phyloP scores from a whole-genome alignment of 2,329 filamentous ascomycete genomes.

The Magnaporthiopsis incrustans region DNA sequence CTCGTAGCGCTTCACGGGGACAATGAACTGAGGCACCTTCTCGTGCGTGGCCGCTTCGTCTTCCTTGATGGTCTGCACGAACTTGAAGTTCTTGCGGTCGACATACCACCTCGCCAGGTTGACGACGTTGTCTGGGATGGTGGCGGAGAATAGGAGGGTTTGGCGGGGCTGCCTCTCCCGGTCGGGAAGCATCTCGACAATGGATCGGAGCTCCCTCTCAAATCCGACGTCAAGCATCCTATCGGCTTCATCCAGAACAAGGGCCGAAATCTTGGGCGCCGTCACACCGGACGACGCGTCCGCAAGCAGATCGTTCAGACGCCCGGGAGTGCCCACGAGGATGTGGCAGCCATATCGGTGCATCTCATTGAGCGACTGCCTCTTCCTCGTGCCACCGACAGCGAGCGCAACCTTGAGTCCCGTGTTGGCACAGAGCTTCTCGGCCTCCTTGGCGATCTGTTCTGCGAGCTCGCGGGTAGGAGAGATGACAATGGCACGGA shows the following conservation, averaged over 20 bases:
- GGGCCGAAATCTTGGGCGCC: slow-evolving; percentile 72
- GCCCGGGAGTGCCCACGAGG: slow-evolving; percentile 83
- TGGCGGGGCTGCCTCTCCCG: slow-evolving; percentile 61
- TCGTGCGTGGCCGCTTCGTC: slow-evolving; percentile 82
- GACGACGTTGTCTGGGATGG: slow-evolving; percentile 78
- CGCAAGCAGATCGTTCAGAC: slow-evolving; percentile 71
- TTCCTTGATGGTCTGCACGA: slow-evolving; percentile 77
- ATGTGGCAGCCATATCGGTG: slow-evolving; percentile 75
- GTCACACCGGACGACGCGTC: slow-evolving; percentile 56
- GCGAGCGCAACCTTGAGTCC: slow-evolving; percentile 63
- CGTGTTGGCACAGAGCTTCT: slow-evolving; percentile 55
- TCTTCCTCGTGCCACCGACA: slow-evolving; percentile 87
- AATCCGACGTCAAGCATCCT: slow-evolving; percentile 97
- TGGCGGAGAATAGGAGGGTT: slow-evolving; percentile 92
- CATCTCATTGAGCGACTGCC: slow-evolving; percentile 56
- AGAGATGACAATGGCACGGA: slow-evolving; percentile 65
- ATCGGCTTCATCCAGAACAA: slow-evolving; percentile 95
- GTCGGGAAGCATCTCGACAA: slow-evolving; percentile 55
- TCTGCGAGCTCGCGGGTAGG: slow-evolving; percentile 75
- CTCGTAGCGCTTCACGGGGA: slow-evolving; percentile 59
- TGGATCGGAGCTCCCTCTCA: slow-evolving; percentile 53
- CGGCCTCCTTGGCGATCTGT: slow-evolving; percentile 75
- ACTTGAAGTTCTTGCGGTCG: slow-evolving; percentile 72
- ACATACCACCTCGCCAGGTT: slow-evolving; percentile 70
- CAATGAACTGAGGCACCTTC: slow-evolving; percentile 70